phyloP scores from a whole-genome alignment of 1,139 yeast species.

The Yamadazyma buinensis region DNA sequence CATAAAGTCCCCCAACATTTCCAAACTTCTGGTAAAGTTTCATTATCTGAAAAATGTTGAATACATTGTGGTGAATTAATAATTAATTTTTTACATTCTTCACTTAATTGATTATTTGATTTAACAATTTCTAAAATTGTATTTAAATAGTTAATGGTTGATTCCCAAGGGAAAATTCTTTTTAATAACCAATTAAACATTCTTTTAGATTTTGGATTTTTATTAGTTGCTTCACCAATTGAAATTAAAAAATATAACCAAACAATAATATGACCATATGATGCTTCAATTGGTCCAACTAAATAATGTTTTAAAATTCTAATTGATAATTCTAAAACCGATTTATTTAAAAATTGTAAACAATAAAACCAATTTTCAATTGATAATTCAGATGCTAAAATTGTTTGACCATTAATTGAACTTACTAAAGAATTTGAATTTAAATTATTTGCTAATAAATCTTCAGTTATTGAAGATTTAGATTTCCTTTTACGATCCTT shows the following conservation, averaged over 20 bases:
- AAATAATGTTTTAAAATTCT: slow-evolving; percentile 62
- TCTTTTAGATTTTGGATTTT: slow-evolving; percentile 43
- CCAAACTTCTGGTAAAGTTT: slow-evolving; percentile 72
- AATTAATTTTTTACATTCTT: slow-evolving; percentile 30
- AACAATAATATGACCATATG: slow-evolving; percentile 65
- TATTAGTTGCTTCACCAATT: slow-evolving; percentile 53
- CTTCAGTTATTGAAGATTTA: slow-evolving; percentile 18
- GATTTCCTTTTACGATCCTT: slow-evolving; percentile 62
- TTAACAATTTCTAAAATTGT: slow-evolving; percentile 37
- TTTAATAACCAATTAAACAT: slow-evolving; percentile 52
- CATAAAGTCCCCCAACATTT: slow-evolving; percentile 82
- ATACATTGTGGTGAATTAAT: slow-evolving; percentile 26
- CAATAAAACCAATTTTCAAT: slow-evolving; percentile 59
- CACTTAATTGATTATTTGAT: slow-evolving; percentile 24
- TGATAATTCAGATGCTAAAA: slow-evolving; percentile 42
- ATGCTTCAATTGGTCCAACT: slow-evolving; percentile 66
- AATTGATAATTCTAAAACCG: slow-evolving; percentile 63
- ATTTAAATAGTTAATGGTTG: slow-evolving; percentile 58
- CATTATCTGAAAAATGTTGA: slow-evolving; percentile 49
- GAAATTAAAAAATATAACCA: slow-evolving; percentile 69
- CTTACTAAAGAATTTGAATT: slow-evolving; percentile 6
- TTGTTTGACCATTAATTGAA: slow-evolving; percentile 27
- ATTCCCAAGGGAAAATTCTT: slow-evolving; percentile 65
- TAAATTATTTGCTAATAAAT: slow-evolving; percentile 8
- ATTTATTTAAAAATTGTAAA: slow-evolving; percentile 53